These are phyloP conservation scores for Gillenia trifoliata DNA, from an alignment of 306 rosid species.

Conservation along the genomic window DNA sequence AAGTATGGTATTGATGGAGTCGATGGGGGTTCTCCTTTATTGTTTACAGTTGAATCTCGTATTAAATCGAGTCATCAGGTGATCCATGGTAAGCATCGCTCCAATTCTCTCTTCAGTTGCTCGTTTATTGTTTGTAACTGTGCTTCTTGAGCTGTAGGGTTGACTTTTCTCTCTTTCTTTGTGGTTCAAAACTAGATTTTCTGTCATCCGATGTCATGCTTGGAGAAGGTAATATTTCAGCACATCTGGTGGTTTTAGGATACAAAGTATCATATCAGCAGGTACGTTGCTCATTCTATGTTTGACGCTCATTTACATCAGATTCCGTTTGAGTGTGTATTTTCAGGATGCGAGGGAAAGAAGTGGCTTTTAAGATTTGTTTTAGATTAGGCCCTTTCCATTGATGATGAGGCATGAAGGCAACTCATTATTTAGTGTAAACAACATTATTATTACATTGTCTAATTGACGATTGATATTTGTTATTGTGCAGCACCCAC, in stretches of 20 bases:
- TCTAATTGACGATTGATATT: neutral
- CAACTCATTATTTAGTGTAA: neutral
- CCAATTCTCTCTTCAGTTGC: conserved; percentile 8
- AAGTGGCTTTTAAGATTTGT: neutral
- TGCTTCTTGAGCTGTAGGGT: conserved; percentile 19
- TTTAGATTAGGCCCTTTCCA: neutral
- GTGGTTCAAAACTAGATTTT: conserved; percentile 62
- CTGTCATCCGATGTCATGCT: conserved; percentile 79
- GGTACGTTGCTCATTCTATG: conserved; percentile 38
- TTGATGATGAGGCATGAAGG: conserved; percentile 8
- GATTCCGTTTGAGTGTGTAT: neutral
- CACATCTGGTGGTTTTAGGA: conserved; percentile 73
- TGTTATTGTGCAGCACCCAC: conserved; percentile 56
- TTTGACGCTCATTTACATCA: conserved; percentile 17
- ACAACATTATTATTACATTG: neutral
- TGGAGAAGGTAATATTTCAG: conserved; percentile 86
- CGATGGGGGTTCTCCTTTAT: conserved; percentile 94
- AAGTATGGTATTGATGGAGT: conserved; percentile 90
- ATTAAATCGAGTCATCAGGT: conserved; percentile 75
- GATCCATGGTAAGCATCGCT: conserved; percentile 51
- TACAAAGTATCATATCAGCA: conserved; percentile 78
- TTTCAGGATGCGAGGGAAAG: neutral
- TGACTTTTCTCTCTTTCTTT: conserved; percentile 41
- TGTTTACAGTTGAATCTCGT: conserved; percentile 52
- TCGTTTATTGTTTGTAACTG: conserved; percentile 11